Evolutionary conservation across 78 protist species (phyloP), one percentile per base, ranked within the genome.

Genomic region (Dictyostelium capitatum): DNA sequence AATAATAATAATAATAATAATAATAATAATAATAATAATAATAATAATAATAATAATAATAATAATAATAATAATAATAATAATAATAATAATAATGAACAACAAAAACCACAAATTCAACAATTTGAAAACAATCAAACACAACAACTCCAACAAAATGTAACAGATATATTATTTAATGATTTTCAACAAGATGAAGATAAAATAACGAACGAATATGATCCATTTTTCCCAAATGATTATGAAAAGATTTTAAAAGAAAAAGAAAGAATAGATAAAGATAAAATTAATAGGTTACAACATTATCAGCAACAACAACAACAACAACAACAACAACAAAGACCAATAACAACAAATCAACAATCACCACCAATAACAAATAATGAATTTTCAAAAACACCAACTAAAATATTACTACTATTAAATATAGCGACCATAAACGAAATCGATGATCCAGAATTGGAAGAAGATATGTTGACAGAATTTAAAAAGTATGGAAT

Each of bases 141-240:
- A n/a, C 70, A 25, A 11, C 15, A 32, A 6, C 48, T 30, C 12
- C 14, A 67, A 67, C 1, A 32, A 37, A 25, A 30, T 25, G 28
- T 25, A 11, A 62, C 70, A 23, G 65, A 51, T 50, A 20, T 6
- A n/a, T 56, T 23, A 62, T 57, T 59, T 43, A 14, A 14, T 32
- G 41, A 69, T 4, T 30, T 59, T 6, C 46, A 25, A 28, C 23
- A 25, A 28, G 74, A 70, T 4, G 93, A 84, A 12, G 93, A 87
- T 17, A 82, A 77, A n/a, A 54, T 87, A 11, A 4, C 77, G 1
- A 82, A 87, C 53, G 93, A 87, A 87, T 87, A 87, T 37, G 69
- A 87, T 51, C 93, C 93, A 25, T 87, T 54, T 7, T n/a, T 75
- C 28, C 93, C 93, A 50, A 87, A 87, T 51, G 93, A 87, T 6